A percentile compares a stretch with the other conserved stretches of the same genome.
phyloP scores from a whole-genome alignment of 2,329 filamentous ascomycete genomes.

The Botryotinia convoluta region DNA sequence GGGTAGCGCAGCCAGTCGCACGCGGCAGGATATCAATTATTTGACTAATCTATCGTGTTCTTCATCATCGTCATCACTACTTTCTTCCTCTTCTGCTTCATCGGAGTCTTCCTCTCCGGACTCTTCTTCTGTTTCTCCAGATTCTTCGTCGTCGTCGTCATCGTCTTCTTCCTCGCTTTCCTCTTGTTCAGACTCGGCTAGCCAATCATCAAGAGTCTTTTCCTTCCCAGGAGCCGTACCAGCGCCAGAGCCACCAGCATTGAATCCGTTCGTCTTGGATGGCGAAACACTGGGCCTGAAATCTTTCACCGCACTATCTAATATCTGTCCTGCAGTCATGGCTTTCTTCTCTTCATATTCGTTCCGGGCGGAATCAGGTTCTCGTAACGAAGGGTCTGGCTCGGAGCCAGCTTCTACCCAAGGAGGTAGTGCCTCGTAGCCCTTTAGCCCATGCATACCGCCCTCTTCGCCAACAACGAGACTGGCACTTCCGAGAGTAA shows the following conservation, averaged over 20 bases:
- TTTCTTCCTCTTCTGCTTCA: slow-evolving; percentile 34
- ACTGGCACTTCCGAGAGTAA: slow-evolving; percentile 79
- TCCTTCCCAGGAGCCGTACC: slow-evolving; percentile 41
- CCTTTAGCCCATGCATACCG: slow-evolving; percentile 69
- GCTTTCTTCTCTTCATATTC: slow-evolving; percentile 42
- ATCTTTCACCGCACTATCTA: slow-evolving; percentile 56
- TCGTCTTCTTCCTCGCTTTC: slow-evolving; percentile 50
- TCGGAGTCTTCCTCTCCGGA: slow-evolving; percentile 16
- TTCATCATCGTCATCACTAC: slow-evolving; percentile 32
- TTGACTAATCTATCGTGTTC: slow-evolving; percentile 38
- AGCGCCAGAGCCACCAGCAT: slow-evolving; percentile 26
- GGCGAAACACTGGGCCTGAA: slow-evolving; percentile 38
- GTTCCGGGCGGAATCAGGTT: slow-evolving; percentile 48
- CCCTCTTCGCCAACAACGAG: slow-evolving; percentile 77
- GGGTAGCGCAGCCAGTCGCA: slow-evolving; percentile 4
- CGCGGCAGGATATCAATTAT: slow-evolving; percentile 23
- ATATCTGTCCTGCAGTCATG: slow-evolving; percentile 59
- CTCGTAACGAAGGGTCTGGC: slow-evolving; percentile 71
- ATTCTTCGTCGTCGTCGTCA: slow-evolving; percentile 47
- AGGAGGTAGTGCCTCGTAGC: slow-evolving; percentile 75
- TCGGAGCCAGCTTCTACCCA: slow-evolving; percentile 83
- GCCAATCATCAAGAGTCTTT: slow-evolving; percentile 91
- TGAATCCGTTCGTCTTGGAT: slow-evolving; percentile 49
- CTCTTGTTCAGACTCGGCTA: slow-evolving; percentile 58
- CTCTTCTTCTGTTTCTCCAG: slow-evolving; percentile 32